Percentiles rank a stretch among this genome's conserved stretches.
Conservation (phyloP, 1,284 basidiomycete genomes). For the Leccinum angustisporum region DNA sequence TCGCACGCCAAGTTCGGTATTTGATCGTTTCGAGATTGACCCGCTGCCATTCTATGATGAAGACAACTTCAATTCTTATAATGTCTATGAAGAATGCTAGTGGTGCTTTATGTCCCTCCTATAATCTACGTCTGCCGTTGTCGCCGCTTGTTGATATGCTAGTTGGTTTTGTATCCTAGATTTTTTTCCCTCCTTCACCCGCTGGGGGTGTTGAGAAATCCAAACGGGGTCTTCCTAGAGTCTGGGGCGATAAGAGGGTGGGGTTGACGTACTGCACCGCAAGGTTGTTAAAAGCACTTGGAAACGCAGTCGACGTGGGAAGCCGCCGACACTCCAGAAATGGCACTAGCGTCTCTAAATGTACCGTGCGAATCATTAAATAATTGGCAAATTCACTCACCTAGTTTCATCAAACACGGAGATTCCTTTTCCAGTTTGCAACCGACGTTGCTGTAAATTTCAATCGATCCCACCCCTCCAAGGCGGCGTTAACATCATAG, state of each 20-base stretch:
- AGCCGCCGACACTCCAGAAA: constrained; percentile 46
- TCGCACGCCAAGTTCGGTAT: constrained; percentile 55
- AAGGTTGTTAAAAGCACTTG: constrained; percentile 69
- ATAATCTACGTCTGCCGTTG: constrained; percentile 24
- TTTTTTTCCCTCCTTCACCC: neutral
- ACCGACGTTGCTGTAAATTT: constrained; percentile 38
- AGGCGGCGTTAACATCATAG: neutral
- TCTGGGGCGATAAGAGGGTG: constrained; percentile 21
- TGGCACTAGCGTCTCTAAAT: constrained; percentile 38
- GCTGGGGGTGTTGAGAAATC: neutral
- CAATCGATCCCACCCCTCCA: neutral
- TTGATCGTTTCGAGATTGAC: constrained; percentile 64
- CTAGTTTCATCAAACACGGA: constrained; percentile 30
- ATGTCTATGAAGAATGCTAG: constrained; percentile 66
- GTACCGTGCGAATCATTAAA: constrained; percentile 7
- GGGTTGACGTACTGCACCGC: constrained; percentile 51
- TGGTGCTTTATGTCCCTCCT: constrained; percentile 33
- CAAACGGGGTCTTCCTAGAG: neutral
- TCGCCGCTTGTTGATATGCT: constrained; percentile 31
- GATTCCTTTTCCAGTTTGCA: constrained; percentile 27
- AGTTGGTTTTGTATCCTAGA: constrained; percentile 28
- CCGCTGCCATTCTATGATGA: constrained; percentile 62
- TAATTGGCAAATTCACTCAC: constrained; percentile 19
- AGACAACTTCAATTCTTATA: constrained; percentile 43
- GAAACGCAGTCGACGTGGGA: constrained; percentile 47